A percentile compares a stretch with the other conserved stretches of the same genome.
These are phyloP conservation scores for Fusarium odoratissimum DNA, from an alignment of 2,329 filamentous ascomycete genomes.

Conservation along the genomic window DNA sequence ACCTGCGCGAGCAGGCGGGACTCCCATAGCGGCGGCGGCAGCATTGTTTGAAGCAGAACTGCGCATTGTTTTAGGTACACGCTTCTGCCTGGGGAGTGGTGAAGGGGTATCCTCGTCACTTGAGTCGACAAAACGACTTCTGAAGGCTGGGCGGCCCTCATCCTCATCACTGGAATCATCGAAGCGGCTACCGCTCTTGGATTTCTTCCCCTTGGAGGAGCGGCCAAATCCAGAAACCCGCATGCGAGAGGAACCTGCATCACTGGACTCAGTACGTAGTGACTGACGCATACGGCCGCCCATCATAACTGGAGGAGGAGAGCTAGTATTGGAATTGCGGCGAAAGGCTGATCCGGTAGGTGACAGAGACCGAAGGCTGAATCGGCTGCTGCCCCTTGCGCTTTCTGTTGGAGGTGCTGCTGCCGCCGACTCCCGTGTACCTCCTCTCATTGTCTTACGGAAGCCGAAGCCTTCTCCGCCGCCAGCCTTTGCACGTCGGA, in stretches of 20 bases:
- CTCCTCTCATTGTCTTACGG: conserved; percentile 76
- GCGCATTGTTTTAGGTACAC: conserved; percentile 52
- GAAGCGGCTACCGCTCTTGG: conserved; percentile 69
- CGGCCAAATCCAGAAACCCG: conserved; percentile 59
- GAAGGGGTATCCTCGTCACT: conserved; percentile 65
- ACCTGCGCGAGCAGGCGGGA: conserved; percentile 56
- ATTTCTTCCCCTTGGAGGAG: conserved; percentile 47
- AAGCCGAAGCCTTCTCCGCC: conserved; percentile 67
- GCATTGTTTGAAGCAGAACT: conserved; percentile 45
- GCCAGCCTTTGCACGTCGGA: conserved; percentile 71
- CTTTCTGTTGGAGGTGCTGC: conserved; percentile 43
- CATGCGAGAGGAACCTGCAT: conserved; percentile 51
- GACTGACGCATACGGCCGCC: conserved; percentile 58
- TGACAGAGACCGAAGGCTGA: conserved; percentile 78
- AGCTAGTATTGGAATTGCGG: conserved; percentile 52
- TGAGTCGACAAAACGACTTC: conserved; percentile 76
- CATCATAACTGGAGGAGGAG: conserved; percentile 53
- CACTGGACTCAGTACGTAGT: conserved; percentile 56
- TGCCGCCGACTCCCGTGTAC: conserved; percentile 38
- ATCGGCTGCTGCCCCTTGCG: conserved; percentile 62
- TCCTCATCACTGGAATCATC: conserved; percentile 79
- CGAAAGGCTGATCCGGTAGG: conserved; percentile 69
- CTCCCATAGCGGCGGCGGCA: conserved; percentile 53
- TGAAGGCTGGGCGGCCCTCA: conserved; percentile 34
- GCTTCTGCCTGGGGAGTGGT: conserved; percentile 43